Evolutionary conservation across 2,329 filamentous ascomycete species (phyloP).

Genomic region (Basipetospora chlamydospora): DNA sequence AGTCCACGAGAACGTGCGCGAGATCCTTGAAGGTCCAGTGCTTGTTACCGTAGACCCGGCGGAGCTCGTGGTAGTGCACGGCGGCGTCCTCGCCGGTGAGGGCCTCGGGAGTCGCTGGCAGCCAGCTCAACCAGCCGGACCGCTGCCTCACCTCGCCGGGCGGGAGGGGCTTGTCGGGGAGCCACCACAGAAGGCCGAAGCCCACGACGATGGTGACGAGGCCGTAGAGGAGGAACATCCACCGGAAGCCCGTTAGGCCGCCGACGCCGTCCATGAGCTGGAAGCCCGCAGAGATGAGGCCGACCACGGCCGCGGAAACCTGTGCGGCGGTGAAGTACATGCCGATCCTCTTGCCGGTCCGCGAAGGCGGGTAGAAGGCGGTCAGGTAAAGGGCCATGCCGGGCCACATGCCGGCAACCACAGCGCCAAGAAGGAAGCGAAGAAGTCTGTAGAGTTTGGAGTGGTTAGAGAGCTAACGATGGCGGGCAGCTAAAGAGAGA

Average conservation of each 20-base stretch:
- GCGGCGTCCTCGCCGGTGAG: slow-evolving; percentile 62
- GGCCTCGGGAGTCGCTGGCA: slow-evolving; percentile 56
- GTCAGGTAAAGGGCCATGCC: slow-evolving; percentile 90
- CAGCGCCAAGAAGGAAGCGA: slow-evolving; percentile 69
- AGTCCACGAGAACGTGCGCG: slow-evolving; percentile 58
- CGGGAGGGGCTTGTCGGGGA: slow-evolving; percentile 66
- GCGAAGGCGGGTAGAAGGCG: slow-evolving; percentile 77
- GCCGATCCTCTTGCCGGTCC: slow-evolving; percentile 77
- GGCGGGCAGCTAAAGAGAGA: slow-evolving; percentile 7
- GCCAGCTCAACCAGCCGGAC: slow-evolving; percentile 42
- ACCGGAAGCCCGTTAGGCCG: slow-evolving; percentile 69
- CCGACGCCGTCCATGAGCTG: slow-evolving; percentile 73
- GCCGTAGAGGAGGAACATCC: slow-evolving; percentile 88
- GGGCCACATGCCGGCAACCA: slow-evolving; percentile 90
- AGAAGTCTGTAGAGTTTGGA: slow-evolving; percentile 43
- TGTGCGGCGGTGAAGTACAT: slow-evolving; percentile 83
- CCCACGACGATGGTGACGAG: slow-evolving; percentile 60
- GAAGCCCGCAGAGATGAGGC: slow-evolving; percentile 79
- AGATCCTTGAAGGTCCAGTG: slow-evolving; percentile 64
- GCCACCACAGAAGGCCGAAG: slow-evolving; percentile 69
- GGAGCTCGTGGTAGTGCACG: slow-evolving; percentile 72
- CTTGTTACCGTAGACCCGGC: slow-evolving; percentile 61
- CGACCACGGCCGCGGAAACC: slow-evolving; percentile 77
- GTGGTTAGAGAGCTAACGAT: not conserved
- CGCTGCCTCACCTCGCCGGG: slow-evolving; percentile 47